Conservation (phyloP, 2,329 filamentous ascomycete species). For the Epichloe hybrida region DNA sequence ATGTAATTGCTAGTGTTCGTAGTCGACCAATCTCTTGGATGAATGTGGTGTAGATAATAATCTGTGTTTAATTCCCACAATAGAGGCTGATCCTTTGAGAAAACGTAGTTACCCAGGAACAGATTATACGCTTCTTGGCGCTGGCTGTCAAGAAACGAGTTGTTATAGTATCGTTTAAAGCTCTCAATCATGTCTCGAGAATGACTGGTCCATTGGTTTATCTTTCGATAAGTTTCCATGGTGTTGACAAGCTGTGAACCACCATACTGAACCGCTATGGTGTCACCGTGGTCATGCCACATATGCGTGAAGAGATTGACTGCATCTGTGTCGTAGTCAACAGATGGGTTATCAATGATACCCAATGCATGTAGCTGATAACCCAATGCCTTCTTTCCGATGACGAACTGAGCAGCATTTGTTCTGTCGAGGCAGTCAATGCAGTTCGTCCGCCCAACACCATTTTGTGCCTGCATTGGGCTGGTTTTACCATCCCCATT, state of each 20-base stretch:
- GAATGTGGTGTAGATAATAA: slow-evolving; percentile 86
- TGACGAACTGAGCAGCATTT: slow-evolving; percentile 95
- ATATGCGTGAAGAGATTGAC: slow-evolving; percentile 96
- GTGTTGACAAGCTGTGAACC: slow-evolving; percentile 97
- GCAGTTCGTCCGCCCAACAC: slow-evolving; percentile 88
- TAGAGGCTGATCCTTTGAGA: slow-evolving; percentile 79
- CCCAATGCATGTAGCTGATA: slow-evolving; percentile 87
- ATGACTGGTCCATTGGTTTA: slow-evolving; percentile 97
- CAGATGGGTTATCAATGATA: slow-evolving; percentile 61
- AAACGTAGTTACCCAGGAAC: slow-evolving; percentile 93
- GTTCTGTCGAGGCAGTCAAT: slow-evolving; percentile 96
- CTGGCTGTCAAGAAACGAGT: slow-evolving; percentile 95
- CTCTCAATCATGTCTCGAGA: slow-evolving; percentile 98
- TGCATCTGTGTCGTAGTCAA: slow-evolving; percentile 91
- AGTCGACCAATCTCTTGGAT: slow-evolving; percentile 61
- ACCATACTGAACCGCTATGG: slow-evolving; percentile 93
- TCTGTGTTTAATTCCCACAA: slow-evolving; percentile 92
- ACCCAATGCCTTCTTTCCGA: slow-evolving; percentile 85
- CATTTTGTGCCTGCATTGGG: slow-evolving; percentile 64
- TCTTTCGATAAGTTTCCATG: slow-evolving; percentile 98
- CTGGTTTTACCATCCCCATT: slow-evolving; percentile 65
- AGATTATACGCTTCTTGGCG: slow-evolving; percentile 96
- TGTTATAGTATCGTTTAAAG: slow-evolving; percentile 98
- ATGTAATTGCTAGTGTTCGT: slow-evolving; percentile 60
- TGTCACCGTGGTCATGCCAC: slow-evolving; percentile 96